phyloP scores from a whole-genome alignment of 257 asterid genomes.

The Nicotiana tomentosiformis region DNA sequence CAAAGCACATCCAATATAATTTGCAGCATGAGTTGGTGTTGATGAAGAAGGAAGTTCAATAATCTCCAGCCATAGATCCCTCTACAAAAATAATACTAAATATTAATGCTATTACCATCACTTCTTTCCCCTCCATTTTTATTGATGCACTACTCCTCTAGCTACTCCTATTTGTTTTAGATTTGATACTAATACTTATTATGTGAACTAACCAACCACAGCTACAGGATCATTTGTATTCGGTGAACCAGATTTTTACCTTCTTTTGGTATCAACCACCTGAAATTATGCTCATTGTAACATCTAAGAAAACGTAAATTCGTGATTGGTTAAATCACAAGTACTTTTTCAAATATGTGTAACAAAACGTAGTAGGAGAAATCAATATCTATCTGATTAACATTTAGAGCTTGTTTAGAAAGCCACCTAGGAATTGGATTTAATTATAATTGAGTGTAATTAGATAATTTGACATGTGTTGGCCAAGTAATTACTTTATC shows the following conservation, averaged over 20 bases:
- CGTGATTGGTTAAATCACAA: neutral
- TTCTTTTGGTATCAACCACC: neutral
- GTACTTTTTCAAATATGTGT: neutral
- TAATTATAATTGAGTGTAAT: too few species aligned
- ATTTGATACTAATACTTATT: neutral
- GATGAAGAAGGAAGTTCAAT: neutral
- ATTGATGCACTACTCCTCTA: too few species aligned
- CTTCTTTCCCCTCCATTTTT: neutral
- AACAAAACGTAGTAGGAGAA: neutral
- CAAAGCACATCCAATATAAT: neutral
- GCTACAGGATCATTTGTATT: neutral
- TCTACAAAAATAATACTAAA: neutral
- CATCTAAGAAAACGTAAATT: too few species aligned
- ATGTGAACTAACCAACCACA: neutral
- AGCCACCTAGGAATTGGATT: too few species aligned
- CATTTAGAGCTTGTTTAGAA: too few species aligned
- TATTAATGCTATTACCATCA: neutral
- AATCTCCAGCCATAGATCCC: neutral
- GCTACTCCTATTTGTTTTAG: neutral
- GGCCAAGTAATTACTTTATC: too few species aligned
- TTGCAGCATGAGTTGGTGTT: neutral
- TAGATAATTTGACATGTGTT: too few species aligned
- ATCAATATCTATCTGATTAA: too few species aligned
- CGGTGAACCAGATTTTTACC: neutral
- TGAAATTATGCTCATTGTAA: neutral